A percentile compares a stretch with the other conserved stretches of the same genome.
Evolutionary conservation across 495 filamentous ascomycete species (phyloP).

Genomic region (Pyrenula massariospora): DNA sequence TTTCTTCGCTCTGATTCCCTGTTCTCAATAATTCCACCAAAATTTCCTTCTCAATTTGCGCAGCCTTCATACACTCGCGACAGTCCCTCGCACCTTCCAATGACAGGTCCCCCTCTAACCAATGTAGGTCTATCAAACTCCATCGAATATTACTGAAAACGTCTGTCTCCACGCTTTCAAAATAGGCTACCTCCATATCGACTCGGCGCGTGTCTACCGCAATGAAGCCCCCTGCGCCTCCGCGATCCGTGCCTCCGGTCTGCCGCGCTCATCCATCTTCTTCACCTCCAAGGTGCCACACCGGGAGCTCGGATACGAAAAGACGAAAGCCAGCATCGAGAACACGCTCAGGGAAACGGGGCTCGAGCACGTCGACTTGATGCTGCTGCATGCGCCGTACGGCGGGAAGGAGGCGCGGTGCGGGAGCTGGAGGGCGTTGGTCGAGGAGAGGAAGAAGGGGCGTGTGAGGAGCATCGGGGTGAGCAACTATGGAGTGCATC

Average conservation of each 20-base stretch:
- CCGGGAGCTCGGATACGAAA: conserved; percentile 33
- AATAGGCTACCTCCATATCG: conserved; percentile 60
- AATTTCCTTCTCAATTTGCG: not conserved
- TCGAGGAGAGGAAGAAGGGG: conserved; percentile 41
- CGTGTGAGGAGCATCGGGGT: conserved; percentile 42
- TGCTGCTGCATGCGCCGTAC: conserved; percentile 45
- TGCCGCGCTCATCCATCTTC: conserved; percentile 39
- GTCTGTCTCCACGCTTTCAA: conserved; percentile 52
- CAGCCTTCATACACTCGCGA: not conserved
- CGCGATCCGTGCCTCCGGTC: conserved; percentile 30
- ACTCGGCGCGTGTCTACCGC: conserved; percentile 40
- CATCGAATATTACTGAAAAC: conserved; percentile 40
- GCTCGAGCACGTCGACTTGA: conserved; percentile 44
- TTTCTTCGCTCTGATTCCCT: not conserved
- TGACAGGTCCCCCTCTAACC: not conserved
- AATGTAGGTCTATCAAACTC: conserved; percentile 17
- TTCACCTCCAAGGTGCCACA: conserved; percentile 45
- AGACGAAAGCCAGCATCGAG: conserved; percentile 35
- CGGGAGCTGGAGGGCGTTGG: conserved; percentile 35
- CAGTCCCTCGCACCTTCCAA: not conserved
- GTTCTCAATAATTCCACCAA: not conserved
- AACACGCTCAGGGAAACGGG: conserved; percentile 32
- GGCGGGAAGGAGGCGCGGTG: conserved; percentile 28
- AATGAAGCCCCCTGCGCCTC: conserved; percentile 39
- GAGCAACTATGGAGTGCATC: conserved; percentile 42